Conservation (phyloP, 1,139 yeast species). For the Protomyces arabidopsidicola region DNA sequence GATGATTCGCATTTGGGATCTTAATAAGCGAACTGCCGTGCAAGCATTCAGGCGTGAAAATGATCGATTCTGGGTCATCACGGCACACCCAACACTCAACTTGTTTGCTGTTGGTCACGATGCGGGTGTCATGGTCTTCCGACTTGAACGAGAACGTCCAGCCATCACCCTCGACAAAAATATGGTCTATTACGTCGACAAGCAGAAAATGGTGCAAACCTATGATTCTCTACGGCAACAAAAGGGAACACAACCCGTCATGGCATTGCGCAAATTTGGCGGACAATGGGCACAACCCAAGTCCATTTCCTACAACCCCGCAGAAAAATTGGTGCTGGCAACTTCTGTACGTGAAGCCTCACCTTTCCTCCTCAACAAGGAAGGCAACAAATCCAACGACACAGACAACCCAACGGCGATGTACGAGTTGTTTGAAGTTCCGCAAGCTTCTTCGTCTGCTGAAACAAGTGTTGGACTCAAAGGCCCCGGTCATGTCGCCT, state of each 20-base stretch:
- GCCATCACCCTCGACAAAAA: constrained; percentile 71
- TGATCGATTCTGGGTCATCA: constrained; percentile 91
- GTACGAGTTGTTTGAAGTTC: constrained; percentile 72
- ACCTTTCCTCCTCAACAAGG: neutral
- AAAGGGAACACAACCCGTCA: constrained; percentile 69
- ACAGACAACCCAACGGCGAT: constrained; percentile 40
- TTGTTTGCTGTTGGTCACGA: constrained; percentile 96
- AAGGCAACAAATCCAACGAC: constrained; percentile 54
- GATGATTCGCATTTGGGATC: constrained; percentile 96
- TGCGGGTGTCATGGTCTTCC: constrained; percentile 96
- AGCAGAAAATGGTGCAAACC: constrained; percentile 78
- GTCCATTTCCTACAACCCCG: constrained; percentile 82
- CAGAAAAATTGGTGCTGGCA: constrained; percentile 79
- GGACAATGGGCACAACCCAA: constrained; percentile 82
- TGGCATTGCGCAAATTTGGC: constrained; percentile 79
- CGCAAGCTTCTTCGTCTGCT: constrained; percentile 76
- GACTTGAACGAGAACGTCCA: constrained; percentile 95
- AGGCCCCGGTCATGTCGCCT: constrained; percentile 81
- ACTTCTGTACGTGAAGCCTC: constrained; percentile 41
- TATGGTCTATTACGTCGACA: constrained; percentile 67
- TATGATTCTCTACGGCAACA: constrained; percentile 59
- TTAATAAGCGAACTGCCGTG: constrained; percentile 86
- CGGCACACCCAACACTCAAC: constrained; percentile 83
- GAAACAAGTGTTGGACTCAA: constrained; percentile 69
- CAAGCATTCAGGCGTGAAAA: constrained; percentile 91